Percentiles rank a stretch among this genome's conserved stretches.
Conservation (phyloP, 805 yeast genomes). For the Saturnispora sanitii region DNA sequence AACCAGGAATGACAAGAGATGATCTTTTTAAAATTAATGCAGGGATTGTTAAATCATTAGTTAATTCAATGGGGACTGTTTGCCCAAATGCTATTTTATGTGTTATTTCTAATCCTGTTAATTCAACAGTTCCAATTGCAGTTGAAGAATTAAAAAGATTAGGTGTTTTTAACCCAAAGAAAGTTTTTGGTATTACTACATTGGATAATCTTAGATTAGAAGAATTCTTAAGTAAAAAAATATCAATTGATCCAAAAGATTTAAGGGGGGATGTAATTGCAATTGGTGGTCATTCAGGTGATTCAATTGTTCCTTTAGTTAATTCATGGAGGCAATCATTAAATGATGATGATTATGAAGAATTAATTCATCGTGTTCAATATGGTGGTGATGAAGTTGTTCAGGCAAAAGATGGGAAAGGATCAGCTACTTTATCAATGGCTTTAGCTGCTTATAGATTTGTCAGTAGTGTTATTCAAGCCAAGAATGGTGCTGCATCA, state of each 20-base stretch:
- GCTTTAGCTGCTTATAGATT: conserved; percentile 76
- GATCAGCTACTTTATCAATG: conserved; percentile 80
- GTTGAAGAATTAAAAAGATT: conserved; percentile 81
- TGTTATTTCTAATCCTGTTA: conserved; percentile 90
- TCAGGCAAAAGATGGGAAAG: conserved; percentile 75
- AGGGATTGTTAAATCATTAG: conserved; percentile 86
- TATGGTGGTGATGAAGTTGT: conserved; percentile 89
- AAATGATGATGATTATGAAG: conserved; percentile 53
- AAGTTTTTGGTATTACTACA: conserved; percentile 93
- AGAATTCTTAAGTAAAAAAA: conserved; percentile 63
- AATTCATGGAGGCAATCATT: conserved; percentile 64
- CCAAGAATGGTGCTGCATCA: conserved; percentile 33
- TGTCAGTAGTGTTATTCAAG: conserved; percentile 54
- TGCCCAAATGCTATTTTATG: conserved; percentile 77
- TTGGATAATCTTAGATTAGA: conserved; percentile 86
- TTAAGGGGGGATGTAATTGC: conserved; percentile 63
- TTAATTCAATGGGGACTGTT: conserved; percentile 71
- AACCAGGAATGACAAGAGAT: conserved; percentile 98
- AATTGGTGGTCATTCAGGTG: conserved; percentile 97
- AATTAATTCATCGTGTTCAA: conserved; percentile 80
- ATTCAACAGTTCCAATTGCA: conserved; percentile 94
- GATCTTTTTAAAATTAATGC: conserved; percentile 95
- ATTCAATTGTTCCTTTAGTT: conserved; percentile 86
- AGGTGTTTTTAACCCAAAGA: conserved; percentile 86
- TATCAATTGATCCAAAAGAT: conserved; percentile 62